Percentiles rank a stretch among this genome's conserved stretches.
Conservation (phyloP, 73 alveolate genomes). For the Paramecium sexaurelia region DNA sequence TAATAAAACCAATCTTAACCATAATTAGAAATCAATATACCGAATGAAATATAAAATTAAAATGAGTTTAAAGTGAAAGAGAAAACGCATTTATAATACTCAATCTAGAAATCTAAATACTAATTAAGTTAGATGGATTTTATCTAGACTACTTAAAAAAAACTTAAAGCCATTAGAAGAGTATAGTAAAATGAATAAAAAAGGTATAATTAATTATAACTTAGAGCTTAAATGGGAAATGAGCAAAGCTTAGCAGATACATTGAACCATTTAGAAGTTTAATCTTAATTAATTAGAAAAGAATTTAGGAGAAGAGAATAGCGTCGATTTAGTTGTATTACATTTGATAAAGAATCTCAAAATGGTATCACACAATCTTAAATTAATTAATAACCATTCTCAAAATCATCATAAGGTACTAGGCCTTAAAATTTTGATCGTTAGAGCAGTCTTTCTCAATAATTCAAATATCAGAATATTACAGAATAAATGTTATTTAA, state of each 20-base stretch:
- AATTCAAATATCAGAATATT: neutral
- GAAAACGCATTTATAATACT: neutral
- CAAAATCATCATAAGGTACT: neutral
- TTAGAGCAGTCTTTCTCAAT: neutral
- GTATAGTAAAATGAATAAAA: neutral
- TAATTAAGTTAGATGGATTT: slow-evolving; percentile 2
- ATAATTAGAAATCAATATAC: neutral
- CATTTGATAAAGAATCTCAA: neutral
- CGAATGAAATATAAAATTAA: neutral
- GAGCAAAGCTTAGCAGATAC: neutral
- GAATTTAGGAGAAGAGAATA: slow-evolving; percentile 6
- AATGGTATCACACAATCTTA: neutral
- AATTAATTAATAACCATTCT: neutral
- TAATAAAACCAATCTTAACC: neutral
- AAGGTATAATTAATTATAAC: neutral
- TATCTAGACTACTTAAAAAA: neutral
- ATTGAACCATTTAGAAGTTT: neutral
- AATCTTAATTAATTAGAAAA: neutral
- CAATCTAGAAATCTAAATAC: neutral
- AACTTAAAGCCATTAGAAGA: neutral
- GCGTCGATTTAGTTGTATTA: slow-evolving; percentile 7
- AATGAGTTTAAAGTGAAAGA: neutral
- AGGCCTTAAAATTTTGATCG: neutral
- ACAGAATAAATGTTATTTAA: neutral
- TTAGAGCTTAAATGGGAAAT: neutral